Evolutionary conservation across 345 rosid genomes (phyloP).

Genomic region (Erodium maritimum): DNA sequence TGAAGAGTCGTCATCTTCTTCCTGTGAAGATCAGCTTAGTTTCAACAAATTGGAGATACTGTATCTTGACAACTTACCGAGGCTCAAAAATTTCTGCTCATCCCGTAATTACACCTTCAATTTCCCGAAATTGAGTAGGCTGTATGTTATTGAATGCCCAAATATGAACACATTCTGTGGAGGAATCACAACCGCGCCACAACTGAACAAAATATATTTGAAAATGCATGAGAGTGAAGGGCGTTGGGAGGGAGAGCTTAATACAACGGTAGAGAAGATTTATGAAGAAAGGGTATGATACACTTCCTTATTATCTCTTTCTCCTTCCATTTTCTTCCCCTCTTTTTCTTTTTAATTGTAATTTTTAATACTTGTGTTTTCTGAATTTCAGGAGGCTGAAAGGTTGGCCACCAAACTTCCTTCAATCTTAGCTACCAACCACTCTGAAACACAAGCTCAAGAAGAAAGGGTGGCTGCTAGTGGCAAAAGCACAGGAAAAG

Average conservation of each 20-base stretch:
- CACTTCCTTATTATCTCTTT: too few relatives aligned
- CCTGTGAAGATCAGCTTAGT: too few relatives aligned
- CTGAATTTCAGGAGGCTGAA: neutral
- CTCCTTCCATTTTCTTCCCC: too few relatives aligned
- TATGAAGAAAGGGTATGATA: neutral
- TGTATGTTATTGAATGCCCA: neutral
- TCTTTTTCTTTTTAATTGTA: too few relatives aligned
- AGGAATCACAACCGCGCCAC: constrained; percentile 1
- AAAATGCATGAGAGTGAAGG: too few relatives aligned
- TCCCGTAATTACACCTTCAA: neutral
- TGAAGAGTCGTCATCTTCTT: too few relatives aligned
- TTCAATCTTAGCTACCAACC: neutral
- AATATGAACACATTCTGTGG: neutral
- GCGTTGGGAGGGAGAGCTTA: neutral
- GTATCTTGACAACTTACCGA: neutral
- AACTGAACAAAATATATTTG: neutral
- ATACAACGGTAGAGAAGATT: neutral
- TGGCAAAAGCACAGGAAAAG: neutral
- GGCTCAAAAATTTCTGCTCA: neutral
- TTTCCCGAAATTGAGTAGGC: neutral
- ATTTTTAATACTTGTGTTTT: too few relatives aligned
- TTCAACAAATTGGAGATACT: neutral
- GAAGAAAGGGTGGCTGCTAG: neutral
- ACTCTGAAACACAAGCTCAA: neutral
- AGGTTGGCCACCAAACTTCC: neutral